Evolutionary conservation across 345 rosid genomes (phyloP).

Genomic region (Syzygium oleosum): DNA sequence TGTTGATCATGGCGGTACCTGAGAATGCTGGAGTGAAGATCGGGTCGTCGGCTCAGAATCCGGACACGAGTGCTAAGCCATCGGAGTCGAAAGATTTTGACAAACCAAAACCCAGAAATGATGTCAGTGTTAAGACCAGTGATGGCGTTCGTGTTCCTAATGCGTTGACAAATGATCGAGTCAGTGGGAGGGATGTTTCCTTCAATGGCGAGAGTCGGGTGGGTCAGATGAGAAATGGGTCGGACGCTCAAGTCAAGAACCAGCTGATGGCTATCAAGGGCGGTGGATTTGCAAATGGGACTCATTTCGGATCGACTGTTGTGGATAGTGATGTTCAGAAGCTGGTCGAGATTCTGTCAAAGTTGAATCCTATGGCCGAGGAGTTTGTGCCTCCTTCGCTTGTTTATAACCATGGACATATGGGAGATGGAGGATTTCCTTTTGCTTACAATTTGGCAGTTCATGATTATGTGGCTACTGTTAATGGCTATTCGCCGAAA

Average conservation of each 20-base stretch:
- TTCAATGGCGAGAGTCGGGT: conserved; percentile 11
- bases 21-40: conserved; percentile 84
- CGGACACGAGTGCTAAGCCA: conserved; percentile 38
- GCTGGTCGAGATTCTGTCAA: conserved; percentile 72
- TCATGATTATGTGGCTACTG: conserved; percentile 33
- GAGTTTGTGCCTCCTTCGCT: conserved; percentile 92
- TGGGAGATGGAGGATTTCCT: conserved; percentile 40
- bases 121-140: conserved; percentile 16
- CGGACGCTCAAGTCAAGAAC: conserved; percentile 7
- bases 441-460: conserved; percentile 46
- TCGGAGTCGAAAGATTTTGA: conserved; percentile 44
- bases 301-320: not conserved
- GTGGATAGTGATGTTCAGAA: conserved; percentile 50
- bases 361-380: conserved; percentile 91
- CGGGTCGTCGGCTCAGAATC: conserved; percentile 56
- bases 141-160: not conserved
- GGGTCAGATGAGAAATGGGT: conserved; percentile 18
- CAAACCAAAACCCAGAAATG: conserved; percentile 51
- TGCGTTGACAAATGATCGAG: not conserved
- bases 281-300: conserved; percentile 20
- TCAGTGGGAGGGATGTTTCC: conserved; percentile 3
- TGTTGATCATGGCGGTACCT: conserved; percentile 78
- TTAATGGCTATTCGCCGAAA: conserved; percentile 39
- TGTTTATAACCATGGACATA: conserved; percentile 21
- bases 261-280: conserved; percentile 11